Evolutionary conservation across 140 eudicot genomes (phyloP).

Genomic region (Erigeron philadelphicus): DNA sequence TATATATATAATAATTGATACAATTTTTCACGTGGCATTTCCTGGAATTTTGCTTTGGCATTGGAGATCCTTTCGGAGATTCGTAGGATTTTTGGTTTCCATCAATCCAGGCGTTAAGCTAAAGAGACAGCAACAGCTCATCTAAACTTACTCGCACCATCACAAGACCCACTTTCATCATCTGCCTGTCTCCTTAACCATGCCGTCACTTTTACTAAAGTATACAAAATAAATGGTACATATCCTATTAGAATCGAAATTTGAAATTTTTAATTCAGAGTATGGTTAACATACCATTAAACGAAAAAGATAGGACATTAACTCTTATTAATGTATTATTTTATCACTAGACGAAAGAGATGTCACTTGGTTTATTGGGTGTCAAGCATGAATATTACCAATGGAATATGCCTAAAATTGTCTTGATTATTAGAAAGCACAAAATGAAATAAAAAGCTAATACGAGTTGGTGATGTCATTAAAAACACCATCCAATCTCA

Average conservation of each 20-base stretch:
- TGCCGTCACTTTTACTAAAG: too few species aligned
- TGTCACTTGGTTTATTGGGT: slow-evolving; percentile 25
- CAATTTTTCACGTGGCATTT: slow-evolving; percentile 22
- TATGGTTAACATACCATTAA: neutral
- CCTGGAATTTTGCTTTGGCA: slow-evolving; percentile 17
- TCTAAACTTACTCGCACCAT: slow-evolving; percentile 4
- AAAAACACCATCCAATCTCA: too few species aligned
- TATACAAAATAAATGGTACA: slow-evolving; percentile 16
- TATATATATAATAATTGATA: neutral
- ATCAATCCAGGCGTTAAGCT: slow-evolving; percentile 16
- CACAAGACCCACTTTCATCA: neutral
- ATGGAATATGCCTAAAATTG: slow-evolving; percentile 58
- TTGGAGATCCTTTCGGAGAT: slow-evolving; percentile 41
- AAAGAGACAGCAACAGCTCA: neutral
- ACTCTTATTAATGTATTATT: neutral
- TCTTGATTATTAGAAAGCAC: neutral
- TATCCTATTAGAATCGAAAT: slow-evolving; percentile 1
- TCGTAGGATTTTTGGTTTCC: slow-evolving; percentile 46
- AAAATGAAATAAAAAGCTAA: too few species aligned
- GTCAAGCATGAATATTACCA: slow-evolving; percentile 34
- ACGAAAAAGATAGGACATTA: neutral
- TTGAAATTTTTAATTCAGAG: neutral
- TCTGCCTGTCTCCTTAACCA: slow-evolving; percentile 15
- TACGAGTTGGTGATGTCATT: too few species aligned
- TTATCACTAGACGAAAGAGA: slow-evolving; percentile 8